Conservation (phyloP, 805 yeast genomes). For the Metschnikowia borealis region DNA sequence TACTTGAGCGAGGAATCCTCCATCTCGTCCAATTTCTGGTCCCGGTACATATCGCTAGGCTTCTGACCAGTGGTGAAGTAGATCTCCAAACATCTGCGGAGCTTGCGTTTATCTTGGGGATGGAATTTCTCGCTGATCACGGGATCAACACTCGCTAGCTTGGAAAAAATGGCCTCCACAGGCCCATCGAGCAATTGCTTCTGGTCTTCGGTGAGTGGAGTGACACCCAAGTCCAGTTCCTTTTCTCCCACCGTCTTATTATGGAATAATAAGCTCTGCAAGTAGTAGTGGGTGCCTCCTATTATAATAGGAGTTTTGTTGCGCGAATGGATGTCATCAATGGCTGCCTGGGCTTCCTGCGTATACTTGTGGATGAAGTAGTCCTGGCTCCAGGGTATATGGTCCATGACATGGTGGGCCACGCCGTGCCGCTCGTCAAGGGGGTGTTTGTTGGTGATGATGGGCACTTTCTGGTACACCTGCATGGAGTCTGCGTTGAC, state of each 20-base stretch:
- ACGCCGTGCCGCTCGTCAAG: slow-evolving; percentile 67
- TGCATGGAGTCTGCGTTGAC: slow-evolving; percentile 98
- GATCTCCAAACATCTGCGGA: slow-evolving; percentile 78
- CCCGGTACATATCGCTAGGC: slow-evolving; percentile 67
- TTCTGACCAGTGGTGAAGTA: slow-evolving; percentile 59
- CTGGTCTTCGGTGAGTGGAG: slow-evolving; percentile 32
- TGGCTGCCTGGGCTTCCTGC: slow-evolving; percentile 59
- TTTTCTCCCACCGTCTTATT: slow-evolving; percentile 56
- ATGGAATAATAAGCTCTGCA: slow-evolving; percentile 70
- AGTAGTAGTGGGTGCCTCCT: slow-evolving; percentile 95
- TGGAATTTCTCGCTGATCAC: slow-evolving; percentile 75
- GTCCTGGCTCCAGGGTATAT: slow-evolving; percentile 74
- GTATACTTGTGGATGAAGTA: slow-evolving; percentile 78
- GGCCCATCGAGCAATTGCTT: slow-evolving; percentile 51
- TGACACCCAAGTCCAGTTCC: slow-evolving; percentile 20
- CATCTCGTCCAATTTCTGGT: slow-evolving; percentile 47
- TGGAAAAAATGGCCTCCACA: slow-evolving; percentile 44
- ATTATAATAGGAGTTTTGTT: slow-evolving; percentile 83
- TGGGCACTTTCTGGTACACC: slow-evolving; percentile 68
- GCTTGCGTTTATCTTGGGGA: slow-evolving; percentile 80
- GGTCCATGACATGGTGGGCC: slow-evolving; percentile 85
- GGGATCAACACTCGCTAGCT: slow-evolving; percentile 60
- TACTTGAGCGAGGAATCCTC: slow-evolving; percentile 50
- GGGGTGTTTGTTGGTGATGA: slow-evolving; percentile 92
- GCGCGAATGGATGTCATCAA: slow-evolving; percentile 58